Evolutionary conservation across 169 alveolate genomes (phyloP), one percentile per base, ranked within the genome.

Genomic region (Perkinsus olseni): DNA sequence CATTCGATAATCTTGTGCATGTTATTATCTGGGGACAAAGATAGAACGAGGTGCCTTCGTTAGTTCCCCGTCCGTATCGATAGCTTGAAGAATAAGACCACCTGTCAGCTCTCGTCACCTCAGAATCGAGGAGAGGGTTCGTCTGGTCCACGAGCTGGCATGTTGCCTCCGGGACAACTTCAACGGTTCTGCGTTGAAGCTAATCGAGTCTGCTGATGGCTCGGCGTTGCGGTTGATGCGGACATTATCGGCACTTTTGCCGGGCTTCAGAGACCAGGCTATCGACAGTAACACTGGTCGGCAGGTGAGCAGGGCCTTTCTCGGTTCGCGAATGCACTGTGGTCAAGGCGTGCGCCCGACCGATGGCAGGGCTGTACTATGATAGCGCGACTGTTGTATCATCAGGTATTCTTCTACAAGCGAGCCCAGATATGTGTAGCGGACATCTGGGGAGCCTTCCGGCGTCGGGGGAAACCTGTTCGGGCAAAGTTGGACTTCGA

Each of bases 391-490:
- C n/a, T n/a, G n/a, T n/a, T n/a, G n/a, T n/a, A n/a, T n/a, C n/a
- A 95, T 74, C 95, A 97, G 95, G 94, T 96, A 31, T 96, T 94
- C 91, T 97, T 97, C 93, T 96, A 96, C 91, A 97, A 97, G 94
- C 94, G 99, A 95, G 97, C 98, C 36, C 95, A 97, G 95, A 97
- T 97, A 50, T 93, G 96, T 91, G 96, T 95, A 4, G 97, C 97
- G 34, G 99, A 97, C 92, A 74, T 97, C 0, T 96, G 95, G 93
- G 97, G 96, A 40, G 97, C 98, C 24, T 94, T 95, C 82, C 62
- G 94, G 91, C 97, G 96, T 4, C 74, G 94, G 50, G 95, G 95
- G 51, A 45, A 91, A 39, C 95, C 94, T 45, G 34, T 62, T 0
- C 13, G 82, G 31, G 82, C 1, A 24, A 62, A 62, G 82, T 24